Evolutionary conservation across 495 filamentous ascomycete species (phyloP).

Genomic region (Amorphotheca resinae): DNA sequence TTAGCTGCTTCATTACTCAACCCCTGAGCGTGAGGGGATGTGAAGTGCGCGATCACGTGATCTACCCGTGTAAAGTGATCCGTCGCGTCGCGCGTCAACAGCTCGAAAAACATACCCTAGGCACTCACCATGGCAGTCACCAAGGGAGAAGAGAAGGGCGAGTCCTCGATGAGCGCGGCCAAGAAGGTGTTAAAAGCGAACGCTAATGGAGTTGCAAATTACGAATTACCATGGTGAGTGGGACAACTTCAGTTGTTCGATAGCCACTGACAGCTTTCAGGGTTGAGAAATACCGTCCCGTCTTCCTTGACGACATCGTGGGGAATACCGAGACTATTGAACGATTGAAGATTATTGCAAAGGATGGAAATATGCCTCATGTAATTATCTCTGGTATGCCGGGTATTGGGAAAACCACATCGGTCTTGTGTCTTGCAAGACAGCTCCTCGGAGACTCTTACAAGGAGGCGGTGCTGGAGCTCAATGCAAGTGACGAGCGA

Average conservation of each 20-base stretch:
- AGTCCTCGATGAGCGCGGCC: slow-evolving; percentile 66
- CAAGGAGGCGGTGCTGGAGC: slow-evolving; percentile 92
- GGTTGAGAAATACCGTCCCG: slow-evolving; percentile 97
- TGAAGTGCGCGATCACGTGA: too few species aligned
- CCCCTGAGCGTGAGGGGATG: too few species aligned
- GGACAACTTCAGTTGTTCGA: slow-evolving; percentile 5
- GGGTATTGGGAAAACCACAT: slow-evolving; percentile 97
- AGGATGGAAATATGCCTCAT: slow-evolving; percentile 99
- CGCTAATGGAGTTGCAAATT: slow-evolving; percentile 48
- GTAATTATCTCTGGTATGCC: slow-evolving; percentile 99
- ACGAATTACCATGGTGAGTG: slow-evolving; percentile 84
- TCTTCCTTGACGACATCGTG: slow-evolving; percentile 91
- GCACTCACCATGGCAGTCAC: slow-evolving; percentile 10
- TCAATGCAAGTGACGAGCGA: slow-evolving; percentile 94
- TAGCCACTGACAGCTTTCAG: slow-evolving; percentile 33
- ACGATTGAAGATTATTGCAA: slow-evolving; percentile 95
- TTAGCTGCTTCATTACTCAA: too few species aligned
- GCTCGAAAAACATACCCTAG: slow-evolving; percentile 5
- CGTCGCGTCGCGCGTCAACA: slow-evolving; percentile 9
- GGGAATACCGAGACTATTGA: slow-evolving; percentile 97
- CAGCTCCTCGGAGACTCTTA: slow-evolving; percentile 88
- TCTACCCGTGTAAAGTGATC: slow-evolving; percentile 26
- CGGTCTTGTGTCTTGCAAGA: slow-evolving; percentile 82
- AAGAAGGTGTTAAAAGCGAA: slow-evolving; percentile 54
- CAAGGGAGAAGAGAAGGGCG: slow-evolving; percentile 33